Conservation (phyloP, 768 basidiomycete species). For the Lentinula edodes region DNA sequence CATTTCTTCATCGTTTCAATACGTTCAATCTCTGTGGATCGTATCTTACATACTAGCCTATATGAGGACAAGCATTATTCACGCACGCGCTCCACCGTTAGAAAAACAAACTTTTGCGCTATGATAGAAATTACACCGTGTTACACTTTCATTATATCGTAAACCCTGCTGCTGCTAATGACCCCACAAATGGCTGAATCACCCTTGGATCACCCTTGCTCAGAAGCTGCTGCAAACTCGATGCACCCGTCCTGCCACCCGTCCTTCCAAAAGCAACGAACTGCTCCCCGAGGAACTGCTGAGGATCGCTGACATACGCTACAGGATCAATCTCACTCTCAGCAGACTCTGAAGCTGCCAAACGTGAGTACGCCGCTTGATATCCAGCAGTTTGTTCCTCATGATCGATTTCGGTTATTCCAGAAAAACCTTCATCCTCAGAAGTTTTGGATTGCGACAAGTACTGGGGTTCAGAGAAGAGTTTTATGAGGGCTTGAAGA, state of each 20-base stretch:
- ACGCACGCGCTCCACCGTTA: no score
- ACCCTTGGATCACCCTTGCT: constrained; percentile 22
- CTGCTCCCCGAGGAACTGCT: constrained; percentile 45
- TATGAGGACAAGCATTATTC: background rate
- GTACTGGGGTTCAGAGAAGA: constrained; percentile 76
- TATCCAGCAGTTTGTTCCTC: constrained; percentile 91
- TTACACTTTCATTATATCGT: background rate
- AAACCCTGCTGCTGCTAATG: constrained; percentile 8
- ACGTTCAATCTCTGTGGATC: background rate
- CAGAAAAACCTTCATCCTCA: constrained; percentile 35
- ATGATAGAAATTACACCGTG: background rate
- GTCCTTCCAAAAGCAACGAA: constrained; percentile 33
- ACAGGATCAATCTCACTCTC: constrained; percentile 47
- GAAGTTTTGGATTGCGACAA: constrained; percentile 34
- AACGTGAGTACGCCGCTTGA: constrained; percentile 88
- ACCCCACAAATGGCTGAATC: constrained; percentile 19
- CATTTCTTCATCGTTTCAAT: background rate
- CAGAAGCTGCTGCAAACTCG: constrained; percentile 24
- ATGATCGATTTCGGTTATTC: constrained; percentile 72
- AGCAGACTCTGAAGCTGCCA: constrained; percentile 71
- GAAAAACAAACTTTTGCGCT: no score
- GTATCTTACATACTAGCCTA: background rate
- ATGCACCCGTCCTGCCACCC: constrained; percentile 26
- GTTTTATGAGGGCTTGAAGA: constrained; percentile 65
- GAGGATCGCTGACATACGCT: constrained; percentile 51